These are phyloP conservation scores for Apiotrichum laibachii DNA, from an alignment of 1,284 basidiomycete species.

Conservation along the genomic window DNA sequence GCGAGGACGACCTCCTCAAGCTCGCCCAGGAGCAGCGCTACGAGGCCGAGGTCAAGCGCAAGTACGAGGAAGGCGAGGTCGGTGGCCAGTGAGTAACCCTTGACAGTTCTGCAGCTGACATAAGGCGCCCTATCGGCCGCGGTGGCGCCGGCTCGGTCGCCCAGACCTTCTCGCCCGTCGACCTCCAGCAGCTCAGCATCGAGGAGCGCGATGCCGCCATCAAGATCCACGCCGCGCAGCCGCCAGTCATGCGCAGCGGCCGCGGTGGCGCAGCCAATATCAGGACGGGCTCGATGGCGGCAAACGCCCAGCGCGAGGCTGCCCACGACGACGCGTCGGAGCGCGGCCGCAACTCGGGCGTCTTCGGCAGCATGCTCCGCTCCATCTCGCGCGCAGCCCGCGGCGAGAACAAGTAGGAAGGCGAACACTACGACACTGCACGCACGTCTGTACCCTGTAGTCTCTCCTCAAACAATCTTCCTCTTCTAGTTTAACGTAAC, in stretches of 20 bases:
- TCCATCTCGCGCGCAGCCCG: conserved; percentile 45
- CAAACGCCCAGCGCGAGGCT: conserved; percentile 7
- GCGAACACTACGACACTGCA: background rate
- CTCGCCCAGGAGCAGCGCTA: conserved; percentile 31
- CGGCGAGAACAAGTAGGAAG: conserved; percentile 19
- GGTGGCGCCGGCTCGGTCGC: conserved; percentile 46
- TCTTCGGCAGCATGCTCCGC: conserved; percentile 46
- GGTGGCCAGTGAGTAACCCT: background rate
- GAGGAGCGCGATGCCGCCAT: conserved; percentile 45
- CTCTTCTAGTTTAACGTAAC: background rate
- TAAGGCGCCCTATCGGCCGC: conserved; percentile 39
- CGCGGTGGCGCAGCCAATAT: conserved; percentile 45
- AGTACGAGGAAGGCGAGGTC: conserved; percentile 28
- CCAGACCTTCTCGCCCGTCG: conserved; percentile 25
- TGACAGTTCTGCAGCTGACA: background rate
- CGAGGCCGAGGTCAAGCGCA: conserved; percentile 37
- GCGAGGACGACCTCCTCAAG: conserved; percentile 26
- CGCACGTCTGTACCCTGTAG: too few relatives aligned
- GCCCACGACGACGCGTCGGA: conserved; percentile 9
- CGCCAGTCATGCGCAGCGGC: conserved; percentile 32
- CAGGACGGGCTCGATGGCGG: conserved; percentile 8
- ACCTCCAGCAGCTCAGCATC: conserved; percentile 32
- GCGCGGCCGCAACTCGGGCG: conserved; percentile 33
- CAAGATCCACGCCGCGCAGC: conserved; percentile 38
- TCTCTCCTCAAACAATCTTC: background rate